phyloP scores from a whole-genome alignment of 2,329 filamentous ascomycete genomes.

The Trichophyton mentagrophytes region DNA sequence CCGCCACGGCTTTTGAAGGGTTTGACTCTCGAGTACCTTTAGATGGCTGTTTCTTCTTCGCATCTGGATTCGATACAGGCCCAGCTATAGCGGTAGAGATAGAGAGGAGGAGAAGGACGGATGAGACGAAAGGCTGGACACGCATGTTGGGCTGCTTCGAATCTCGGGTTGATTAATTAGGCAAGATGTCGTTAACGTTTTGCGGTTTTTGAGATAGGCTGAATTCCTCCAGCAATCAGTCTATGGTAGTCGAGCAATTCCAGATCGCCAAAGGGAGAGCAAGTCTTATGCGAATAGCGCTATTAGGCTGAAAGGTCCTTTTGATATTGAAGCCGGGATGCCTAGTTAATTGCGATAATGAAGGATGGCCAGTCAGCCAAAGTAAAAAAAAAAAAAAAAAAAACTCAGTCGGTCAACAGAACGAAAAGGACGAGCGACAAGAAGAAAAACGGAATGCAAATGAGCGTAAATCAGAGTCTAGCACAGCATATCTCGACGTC shows the following conservation, averaged over 20 bases:
- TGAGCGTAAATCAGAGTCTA: background rate
- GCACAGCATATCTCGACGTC: background rate
- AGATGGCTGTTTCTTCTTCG: background rate
- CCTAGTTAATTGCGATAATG: background rate
- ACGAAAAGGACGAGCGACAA: background rate
- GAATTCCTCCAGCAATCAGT: background rate
- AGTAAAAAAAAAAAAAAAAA: background rate
- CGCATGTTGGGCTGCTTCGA: constrained; percentile 8
- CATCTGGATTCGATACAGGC: background rate
- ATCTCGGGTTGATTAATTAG: background rate
- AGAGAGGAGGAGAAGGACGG: constrained; percentile 11
- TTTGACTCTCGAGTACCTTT: background rate
- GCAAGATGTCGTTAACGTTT: background rate
- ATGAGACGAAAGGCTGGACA: constrained; percentile 9
- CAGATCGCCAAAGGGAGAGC: background rate
- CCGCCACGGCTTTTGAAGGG: background rate
- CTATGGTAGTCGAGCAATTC: background rate
- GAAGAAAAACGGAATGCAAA: background rate
- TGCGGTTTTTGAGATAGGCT: background rate
- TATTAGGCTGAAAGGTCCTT: background rate
- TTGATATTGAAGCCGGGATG: background rate
- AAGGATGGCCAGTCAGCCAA: background rate
- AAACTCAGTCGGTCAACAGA: background rate
- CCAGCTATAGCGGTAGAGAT: constrained; percentile 11
- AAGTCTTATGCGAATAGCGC: background rate